Base-by-base conservation (phyloP, 2,329 filamentous ascomycete genomes). In the Phoma herbarum region DNA sequence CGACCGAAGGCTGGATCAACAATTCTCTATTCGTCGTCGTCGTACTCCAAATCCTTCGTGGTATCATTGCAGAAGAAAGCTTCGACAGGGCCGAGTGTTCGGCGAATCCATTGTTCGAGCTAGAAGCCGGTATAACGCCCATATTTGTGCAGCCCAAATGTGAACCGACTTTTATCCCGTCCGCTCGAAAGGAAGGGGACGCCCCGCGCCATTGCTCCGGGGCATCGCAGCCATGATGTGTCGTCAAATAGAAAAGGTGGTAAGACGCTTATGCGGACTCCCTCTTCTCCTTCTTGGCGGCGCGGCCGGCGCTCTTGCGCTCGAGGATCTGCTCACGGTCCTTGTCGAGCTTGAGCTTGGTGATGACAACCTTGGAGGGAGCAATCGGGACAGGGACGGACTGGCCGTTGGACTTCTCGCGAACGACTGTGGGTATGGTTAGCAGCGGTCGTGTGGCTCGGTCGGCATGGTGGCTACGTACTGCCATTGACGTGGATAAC, bases 341-440 rank as follows among this genome's bases (percentile, higher is more conserved):
- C 89, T 95, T 94, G 87, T 95, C 91, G 77, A 97, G 87, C 91
- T 98, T 97, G 82, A 98, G 88, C 89, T 97, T 97, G 85, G 90
- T 97, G 86, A 99, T 91, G 85, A 97, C 90, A 74, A 97, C 92
- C 84, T 98, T 98, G 84, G 91, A 96, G 77, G 95, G 90, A 84
- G 94, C 91, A 83, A 99, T 89, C 82, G 92, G 92, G 79, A 98
- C 86, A 67, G 94, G 94, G 57, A 98, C 93, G 80, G 88, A 91
- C 86, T 97, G 93, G 84, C 95, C 94, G 81, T 93, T 95, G 81
- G 88, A 90, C 90, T 99, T 99, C 83, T 99, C 95, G 80, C 93
- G 92, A 82, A 89, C 89, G 80, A 99, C 90, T 76, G 62, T 57
- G 43, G 41, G 4, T 5, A 56, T 57, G 56, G 60, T 76, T 65